Evolutionary conservation across 208 protist genomes (phyloP).

Genomic region (Trypanosoma caninum): DNA sequence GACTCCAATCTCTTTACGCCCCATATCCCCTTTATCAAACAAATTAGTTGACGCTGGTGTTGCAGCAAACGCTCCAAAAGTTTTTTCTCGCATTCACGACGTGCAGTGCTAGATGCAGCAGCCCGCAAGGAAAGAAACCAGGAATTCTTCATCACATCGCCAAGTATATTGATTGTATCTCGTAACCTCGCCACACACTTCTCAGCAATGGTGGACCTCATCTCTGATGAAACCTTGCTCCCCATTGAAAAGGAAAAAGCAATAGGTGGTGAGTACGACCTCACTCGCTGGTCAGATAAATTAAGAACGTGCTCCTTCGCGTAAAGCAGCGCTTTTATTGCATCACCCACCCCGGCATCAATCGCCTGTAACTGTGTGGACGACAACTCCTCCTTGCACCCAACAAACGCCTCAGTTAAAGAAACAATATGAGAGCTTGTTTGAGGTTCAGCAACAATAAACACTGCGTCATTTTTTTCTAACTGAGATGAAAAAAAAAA

Average conservation of each 20-base stretch:
- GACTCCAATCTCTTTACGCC: neutral
- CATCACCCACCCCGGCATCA: neutral
- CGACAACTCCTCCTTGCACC: neutral
- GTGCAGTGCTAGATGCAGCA: neutral
- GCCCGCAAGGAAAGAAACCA: neutral
- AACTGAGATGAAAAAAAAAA: too few species aligned
- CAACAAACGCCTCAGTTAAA: neutral
- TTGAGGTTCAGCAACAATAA: neutral
- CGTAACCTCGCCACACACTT: constrained; percentile 6
- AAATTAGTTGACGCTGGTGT: neutral
- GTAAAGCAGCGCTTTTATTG: constrained; percentile 6
- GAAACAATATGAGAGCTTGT: neutral
- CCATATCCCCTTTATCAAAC: neutral
- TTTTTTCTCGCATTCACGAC: neutral
- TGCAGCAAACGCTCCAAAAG: neutral
- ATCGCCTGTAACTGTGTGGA: neutral
- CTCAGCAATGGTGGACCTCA: neutral
- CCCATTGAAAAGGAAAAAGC: neutral
- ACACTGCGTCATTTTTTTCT: too few species aligned
- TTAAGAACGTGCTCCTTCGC: constrained; percentile 7
- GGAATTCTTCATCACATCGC: neutral
- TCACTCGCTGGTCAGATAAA: too few species aligned
- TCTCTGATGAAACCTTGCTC: neutral
- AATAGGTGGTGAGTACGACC: too few species aligned
- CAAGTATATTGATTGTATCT: constrained; percentile 2